phyloP scores from a whole-genome alignment of 495 filamentous ascomycete species.

The Trichoderma virens region DNA sequence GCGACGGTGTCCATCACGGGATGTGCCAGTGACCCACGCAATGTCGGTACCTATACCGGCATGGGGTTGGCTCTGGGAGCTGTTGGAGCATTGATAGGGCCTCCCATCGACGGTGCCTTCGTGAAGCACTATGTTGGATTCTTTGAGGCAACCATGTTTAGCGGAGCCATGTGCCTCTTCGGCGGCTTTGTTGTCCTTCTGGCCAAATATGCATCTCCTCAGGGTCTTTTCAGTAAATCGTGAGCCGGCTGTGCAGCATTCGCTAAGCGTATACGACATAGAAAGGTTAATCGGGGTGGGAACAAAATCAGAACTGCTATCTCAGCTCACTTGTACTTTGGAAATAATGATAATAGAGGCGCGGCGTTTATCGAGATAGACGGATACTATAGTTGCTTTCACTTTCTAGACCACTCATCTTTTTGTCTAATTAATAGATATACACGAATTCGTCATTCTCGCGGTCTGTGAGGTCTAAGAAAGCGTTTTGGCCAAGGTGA shows the following conservation, averaged over 20 bases:
- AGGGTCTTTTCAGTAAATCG: constrained; percentile 25
- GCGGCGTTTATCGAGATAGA: not conserved
- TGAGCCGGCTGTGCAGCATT: not conserved
- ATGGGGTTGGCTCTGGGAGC: constrained; percentile 42
- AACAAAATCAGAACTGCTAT: not conserved
- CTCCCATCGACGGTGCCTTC: constrained; percentile 45
- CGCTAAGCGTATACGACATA: not conserved
- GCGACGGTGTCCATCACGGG: constrained; percentile 34
- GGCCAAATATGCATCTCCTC: constrained; percentile 23
- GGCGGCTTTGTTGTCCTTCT: constrained; percentile 21
- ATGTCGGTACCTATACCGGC: constrained; percentile 49
- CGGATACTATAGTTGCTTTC: not conserved
- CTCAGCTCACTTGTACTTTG: constrained; percentile 6
- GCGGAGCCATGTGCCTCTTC: constrained; percentile 33
- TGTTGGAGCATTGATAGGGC: constrained; percentile 40
- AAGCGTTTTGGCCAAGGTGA: constrained; percentile 31
- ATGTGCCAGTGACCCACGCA: constrained; percentile 31
- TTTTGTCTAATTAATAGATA: constrained; percentile 40
- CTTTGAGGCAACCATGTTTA: constrained; percentile 36
- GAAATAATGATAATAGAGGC: not conserved
- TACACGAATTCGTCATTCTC: constrained; percentile 64
- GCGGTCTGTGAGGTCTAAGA: constrained; percentile 51
- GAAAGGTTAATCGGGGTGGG: no score
- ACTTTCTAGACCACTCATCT: not conserved
- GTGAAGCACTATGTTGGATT: constrained; percentile 35